Percentiles rank a stretch among this genome's conserved stretches.
Conservation (phyloP, 2,329 filamentous ascomycete species). For the Colletotrichum coccodes region DNA sequence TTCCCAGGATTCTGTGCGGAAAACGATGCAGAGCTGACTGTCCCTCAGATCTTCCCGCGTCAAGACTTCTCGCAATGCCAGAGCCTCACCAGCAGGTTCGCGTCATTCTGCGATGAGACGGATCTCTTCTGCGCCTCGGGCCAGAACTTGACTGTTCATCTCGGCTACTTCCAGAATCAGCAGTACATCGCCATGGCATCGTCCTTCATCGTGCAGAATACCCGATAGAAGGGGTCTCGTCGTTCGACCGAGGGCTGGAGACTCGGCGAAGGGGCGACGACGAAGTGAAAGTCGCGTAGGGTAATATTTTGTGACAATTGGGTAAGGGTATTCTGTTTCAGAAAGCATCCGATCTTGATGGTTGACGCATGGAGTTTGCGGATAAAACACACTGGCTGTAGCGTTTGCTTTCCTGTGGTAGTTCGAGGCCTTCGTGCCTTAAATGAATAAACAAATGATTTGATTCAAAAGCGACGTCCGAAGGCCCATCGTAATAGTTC, state of each 20-base stretch:
- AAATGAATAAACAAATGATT: not conserved
- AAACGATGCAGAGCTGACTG: rapidly evolving
- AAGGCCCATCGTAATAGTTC: not conserved
- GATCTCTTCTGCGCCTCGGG: slow-evolving; percentile 30
- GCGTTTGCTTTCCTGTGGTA: not conserved
- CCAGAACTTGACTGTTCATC: slow-evolving; percentile 23
- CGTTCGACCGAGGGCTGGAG: slow-evolving; percentile 12
- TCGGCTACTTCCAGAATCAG: slow-evolving; percentile 28
- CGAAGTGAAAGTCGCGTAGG: too few relatives aligned
- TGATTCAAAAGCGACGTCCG: not conserved
- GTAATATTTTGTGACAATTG: not conserved
- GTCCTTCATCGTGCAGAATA: slow-evolving; percentile 6
- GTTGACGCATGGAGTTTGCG: slow-evolving; percentile 16
- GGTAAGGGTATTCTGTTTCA: not conserved
- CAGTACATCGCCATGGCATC: slow-evolving; percentile 13
- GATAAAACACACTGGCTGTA: slow-evolving; percentile 1
- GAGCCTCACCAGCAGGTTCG: not conserved
- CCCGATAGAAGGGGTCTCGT: not conserved
- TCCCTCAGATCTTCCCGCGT: slow-evolving; percentile 22
- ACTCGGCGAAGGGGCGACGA: not conserved
- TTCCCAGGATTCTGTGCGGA: not conserved
- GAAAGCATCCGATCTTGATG: slow-evolving; percentile 24
- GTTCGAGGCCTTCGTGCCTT: not conserved
- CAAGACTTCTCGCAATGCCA: slow-evolving; percentile 15
- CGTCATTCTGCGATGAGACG: slow-evolving; percentile 23